These are phyloP conservation scores for Vanrija sp. DNA, from an alignment of 1,284 basidiomycete genomes.

Conservation along the genomic window DNA sequence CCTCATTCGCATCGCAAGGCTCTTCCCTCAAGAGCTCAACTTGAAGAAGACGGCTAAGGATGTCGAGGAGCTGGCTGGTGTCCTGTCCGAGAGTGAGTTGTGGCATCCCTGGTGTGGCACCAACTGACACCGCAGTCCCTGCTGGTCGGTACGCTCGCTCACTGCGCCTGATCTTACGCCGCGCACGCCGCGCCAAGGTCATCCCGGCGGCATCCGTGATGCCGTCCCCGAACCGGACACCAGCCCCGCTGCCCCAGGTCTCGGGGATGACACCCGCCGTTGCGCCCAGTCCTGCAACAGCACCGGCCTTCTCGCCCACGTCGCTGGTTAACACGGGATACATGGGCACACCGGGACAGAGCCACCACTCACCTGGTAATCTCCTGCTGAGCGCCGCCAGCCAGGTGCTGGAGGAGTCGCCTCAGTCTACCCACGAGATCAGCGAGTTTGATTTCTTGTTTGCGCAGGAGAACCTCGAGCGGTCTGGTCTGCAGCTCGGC, in stretches of 20 bases:
- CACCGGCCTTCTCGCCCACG: constrained; percentile 14
- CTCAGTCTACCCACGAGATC: constrained; percentile 35
- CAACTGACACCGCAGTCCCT: constrained; percentile 58
- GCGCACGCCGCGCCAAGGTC: constrained; percentile 64
- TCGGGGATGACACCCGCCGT: constrained; percentile 6
- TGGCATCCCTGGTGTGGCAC: background rate
- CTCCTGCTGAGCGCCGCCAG: constrained; percentile 26
- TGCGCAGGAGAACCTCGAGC: constrained; percentile 45
- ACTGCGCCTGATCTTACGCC: constrained; percentile 77
- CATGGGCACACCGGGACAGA: constrained; percentile 14
- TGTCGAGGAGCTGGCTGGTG: constrained; percentile 68
- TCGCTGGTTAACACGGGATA: constrained; percentile 15
- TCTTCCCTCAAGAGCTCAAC: constrained; percentile 83
- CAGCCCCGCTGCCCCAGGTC: constrained; percentile 16
- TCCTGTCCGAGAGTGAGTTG: constrained; percentile 67
- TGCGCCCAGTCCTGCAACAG: background rate
- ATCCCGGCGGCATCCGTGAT: constrained; percentile 47
- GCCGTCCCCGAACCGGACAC: constrained; percentile 32
- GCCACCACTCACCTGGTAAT: constrained; percentile 15
- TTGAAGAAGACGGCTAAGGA: constrained; percentile 67
- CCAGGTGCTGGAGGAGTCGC: constrained; percentile 44
- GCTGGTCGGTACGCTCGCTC: constrained; percentile 84
- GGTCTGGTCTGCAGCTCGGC: constrained; percentile 39
- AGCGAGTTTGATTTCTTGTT: constrained; percentile 48
- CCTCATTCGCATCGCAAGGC: constrained; percentile 72